A percentile compares a stretch with the other conserved stretches of the same genome.
Evolutionary conservation across 495 filamentous ascomycete species (phyloP).

Genomic region (Aspergillus incahuasiensis): DNA sequence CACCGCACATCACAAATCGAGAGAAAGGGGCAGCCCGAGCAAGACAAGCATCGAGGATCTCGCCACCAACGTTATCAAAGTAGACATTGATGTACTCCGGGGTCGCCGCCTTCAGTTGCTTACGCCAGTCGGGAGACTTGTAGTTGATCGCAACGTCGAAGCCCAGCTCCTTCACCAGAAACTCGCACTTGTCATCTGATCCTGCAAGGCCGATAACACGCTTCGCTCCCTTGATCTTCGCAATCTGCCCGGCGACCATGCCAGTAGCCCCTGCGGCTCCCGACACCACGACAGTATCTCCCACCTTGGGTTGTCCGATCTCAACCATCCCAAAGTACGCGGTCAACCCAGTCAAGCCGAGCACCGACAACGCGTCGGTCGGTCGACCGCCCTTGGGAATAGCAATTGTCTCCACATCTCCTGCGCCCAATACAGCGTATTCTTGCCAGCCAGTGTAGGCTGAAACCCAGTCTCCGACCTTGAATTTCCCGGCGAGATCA

Average conservation of each 20-base stretch:
- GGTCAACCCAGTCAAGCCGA: constrained; percentile 57
- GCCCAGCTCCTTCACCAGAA: constrained; percentile 44
- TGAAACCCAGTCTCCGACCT: constrained; percentile 49
- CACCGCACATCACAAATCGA: constrained; percentile 51
- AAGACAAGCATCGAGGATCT: constrained; percentile 52
- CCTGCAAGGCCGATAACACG: constrained; percentile 51
- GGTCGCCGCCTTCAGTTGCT: constrained; percentile 42
- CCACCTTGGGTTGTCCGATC: constrained; percentile 51
- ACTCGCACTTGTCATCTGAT: constrained; percentile 43
- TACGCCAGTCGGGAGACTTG: constrained; percentile 49
- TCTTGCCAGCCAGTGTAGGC: constrained; percentile 58
- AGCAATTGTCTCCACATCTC: constrained; percentile 39
- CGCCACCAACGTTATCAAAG: constrained; percentile 55
- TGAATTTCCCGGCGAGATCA: constrained; percentile 34
- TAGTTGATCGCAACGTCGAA: constrained; percentile 56
- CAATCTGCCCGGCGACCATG: constrained; percentile 64
- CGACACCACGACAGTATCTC: constrained; percentile 63
- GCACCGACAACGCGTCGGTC: constrained; percentile 57
- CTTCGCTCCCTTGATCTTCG: constrained; percentile 55
- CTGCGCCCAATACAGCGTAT: constrained; percentile 47
- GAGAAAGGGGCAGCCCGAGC: constrained; percentile 41
- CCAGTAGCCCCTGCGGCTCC: constrained; percentile 70
- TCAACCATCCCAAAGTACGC: constrained; percentile 64
- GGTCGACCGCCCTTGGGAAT: constrained; percentile 44
- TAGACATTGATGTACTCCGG: constrained; percentile 53